These are phyloP conservation scores for Ophiocordyceps unilateralis DNA, from an alignment of 2,329 filamentous ascomycete genomes.

Conservation along the genomic window DNA sequence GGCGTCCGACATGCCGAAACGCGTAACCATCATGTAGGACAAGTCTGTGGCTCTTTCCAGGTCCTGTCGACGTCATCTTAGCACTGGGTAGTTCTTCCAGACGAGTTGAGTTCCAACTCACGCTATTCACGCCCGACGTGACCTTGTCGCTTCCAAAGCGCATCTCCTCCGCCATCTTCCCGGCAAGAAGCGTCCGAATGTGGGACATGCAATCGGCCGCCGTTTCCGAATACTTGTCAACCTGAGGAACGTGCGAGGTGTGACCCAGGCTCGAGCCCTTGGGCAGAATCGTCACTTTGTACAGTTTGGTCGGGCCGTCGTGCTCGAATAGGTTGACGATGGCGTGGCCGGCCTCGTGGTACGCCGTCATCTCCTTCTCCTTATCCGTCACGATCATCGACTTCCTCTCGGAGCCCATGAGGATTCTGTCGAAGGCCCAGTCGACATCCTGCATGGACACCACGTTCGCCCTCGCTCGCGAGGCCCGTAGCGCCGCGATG, in stretches of 20 bases:
- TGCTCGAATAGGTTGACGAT: constrained; percentile 69
- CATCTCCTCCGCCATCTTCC: constrained; percentile 81
- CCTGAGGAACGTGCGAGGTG: constrained; percentile 74
- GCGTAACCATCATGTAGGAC: constrained; percentile 76
- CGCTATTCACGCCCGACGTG: constrained; percentile 68
- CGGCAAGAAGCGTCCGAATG: constrained; percentile 69
- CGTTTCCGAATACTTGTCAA: constrained; percentile 83
- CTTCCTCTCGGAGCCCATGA: constrained; percentile 87
- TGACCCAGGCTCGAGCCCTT: constrained; percentile 74
- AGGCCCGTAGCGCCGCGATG: constrained; percentile 88
- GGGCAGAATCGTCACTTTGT: constrained; percentile 95
- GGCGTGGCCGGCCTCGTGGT: constrained; percentile 91
- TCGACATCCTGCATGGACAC: constrained; percentile 73
- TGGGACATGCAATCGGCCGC: constrained; percentile 66
- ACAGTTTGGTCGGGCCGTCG: constrained; percentile 58
- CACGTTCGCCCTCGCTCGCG: constrained; percentile 59
- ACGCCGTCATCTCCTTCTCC: constrained; percentile 91
- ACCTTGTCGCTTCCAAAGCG: constrained; percentile 84
- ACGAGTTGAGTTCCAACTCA: constrained; percentile 25
- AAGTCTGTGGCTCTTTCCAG: constrained; percentile 65
- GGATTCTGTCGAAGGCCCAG: constrained; percentile 95
- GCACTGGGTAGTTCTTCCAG: not conserved
- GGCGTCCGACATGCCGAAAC: constrained; percentile 73
- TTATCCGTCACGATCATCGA: constrained; percentile 82
- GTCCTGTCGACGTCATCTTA: constrained; percentile 36